Evolutionary conservation across 2,329 filamentous ascomycete genomes (phyloP), one percentile per base, ranked within the genome.

Genomic region (Pyricularia grisea): DNA sequence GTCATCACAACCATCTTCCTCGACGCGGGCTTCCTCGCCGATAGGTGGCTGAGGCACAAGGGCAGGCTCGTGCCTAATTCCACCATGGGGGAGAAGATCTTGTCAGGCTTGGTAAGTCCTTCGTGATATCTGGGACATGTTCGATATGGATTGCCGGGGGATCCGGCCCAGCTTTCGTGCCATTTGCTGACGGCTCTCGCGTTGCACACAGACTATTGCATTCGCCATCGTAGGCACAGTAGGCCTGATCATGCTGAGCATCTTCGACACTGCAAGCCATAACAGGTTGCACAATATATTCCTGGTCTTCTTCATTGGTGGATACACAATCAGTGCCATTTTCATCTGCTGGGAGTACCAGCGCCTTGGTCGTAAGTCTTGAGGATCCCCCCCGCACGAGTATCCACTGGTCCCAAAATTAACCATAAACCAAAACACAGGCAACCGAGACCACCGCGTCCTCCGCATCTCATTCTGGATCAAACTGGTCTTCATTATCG

Each of bases 311-410:
- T 99, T 99, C 78, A 92, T 97, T 77, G 88, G 79, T 17, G 95
- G 93, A 42, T 98, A 97, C 78, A 82, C 97, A 68, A 76, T 97
- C 68, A 92, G 90, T 4, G 94, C 94, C 69, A 85, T 97, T 73
- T 94, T 94, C 79, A 91, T 94, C 72, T 97, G 94, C 82, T 89
- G 88, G 81, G 93, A 97, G 78, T 97, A 97, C 78, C 90, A 95
- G 75, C 89, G 92, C 2, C 85, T 98, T 1, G 93, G 93, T 30
- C 90, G 86, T 87, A 78, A 68, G 84, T 81, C 42, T 20, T 64
- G 66, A 60, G 68, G 30, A 42, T 42, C 60, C 60, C 60, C 60
- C 14, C 23, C 60, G 42, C 33, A 20, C 6, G 10, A 42, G 6
- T n/a, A 27, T 30, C 25, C 25, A 67, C 65, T 42, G 33, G 33